Base-by-base conservation (phyloP, 192 early-diverging fungal genomes). In the Coemansia sp. region DNA sequence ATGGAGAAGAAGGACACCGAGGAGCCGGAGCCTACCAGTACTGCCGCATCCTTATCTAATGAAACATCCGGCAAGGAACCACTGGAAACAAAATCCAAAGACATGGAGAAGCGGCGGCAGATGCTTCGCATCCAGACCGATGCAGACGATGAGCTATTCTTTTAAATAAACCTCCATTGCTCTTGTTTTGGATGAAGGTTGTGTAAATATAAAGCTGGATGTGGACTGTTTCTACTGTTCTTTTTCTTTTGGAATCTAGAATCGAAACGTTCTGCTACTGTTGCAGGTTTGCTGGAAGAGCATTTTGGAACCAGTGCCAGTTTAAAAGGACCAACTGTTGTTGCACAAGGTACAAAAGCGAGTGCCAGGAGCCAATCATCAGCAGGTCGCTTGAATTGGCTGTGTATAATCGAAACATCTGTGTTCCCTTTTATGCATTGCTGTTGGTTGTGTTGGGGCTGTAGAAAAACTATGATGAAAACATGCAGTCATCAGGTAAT, bases 61-160 rank as follows among this genome's bases (percentile, higher is more conserved):
- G 18, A 46, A 7, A 20, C 2, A 15, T 21, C 43, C 20, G 7
- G 7, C 43, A 28, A 21, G 25, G 48, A 51, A 2, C 23, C 9
- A 26, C 23, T 6, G 16, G 48, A 7, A 2, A 0, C 25, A 33
- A 21, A 34, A 33, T 33, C 63, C 6, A 21, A 48, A 7, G 51
- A 63, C 20, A 51, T 64, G 51, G 58, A 33, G 4, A 56, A 39
- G 13, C 77, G 52, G 57, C 64, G 72, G 23, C 68, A 56, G 55
- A 61, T 64, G 68, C 52, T 79, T 33, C 71, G 77, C 39, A 63
- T 79, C 53, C 77, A 79, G 68, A 60, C 60, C 40, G 68, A 79
- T 35, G 16, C 51, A 3, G 57, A 23, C 28, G 59, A 55, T 23
- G 43, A 51, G 10, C 3, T 13, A 16, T 51, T 49, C 13, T 23